Base-by-base conservation (phyloP, 2,329 filamentous ascomycete genomes). In the Incumbomyces lentus region DNA sequence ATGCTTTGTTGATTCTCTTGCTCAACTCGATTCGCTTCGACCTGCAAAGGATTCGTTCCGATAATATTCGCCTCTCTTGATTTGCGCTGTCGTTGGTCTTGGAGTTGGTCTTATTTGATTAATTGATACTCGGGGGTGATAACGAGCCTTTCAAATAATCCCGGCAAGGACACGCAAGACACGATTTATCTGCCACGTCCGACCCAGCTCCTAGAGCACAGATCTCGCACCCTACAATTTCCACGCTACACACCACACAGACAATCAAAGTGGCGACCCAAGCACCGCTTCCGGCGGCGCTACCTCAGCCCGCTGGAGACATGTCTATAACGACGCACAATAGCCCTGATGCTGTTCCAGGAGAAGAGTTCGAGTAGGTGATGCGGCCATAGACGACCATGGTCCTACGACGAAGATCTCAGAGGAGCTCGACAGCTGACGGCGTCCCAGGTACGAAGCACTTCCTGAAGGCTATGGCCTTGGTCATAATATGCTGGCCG, bases 391-490 rank as follows among this genome's bases (percentile, higher is more conserved):
- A n/a, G 16, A 19, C 18, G 7, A 26, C 8, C 16, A 19, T 18
- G 26, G 3, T 19, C 8, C 5, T 26, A 4, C 8, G 22, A 8
- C 22, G 5, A 26, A 26, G 5, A 26, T 8, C 8, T 8, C 22
- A 30, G 22, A 49, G 17, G 38, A 36, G 45, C 33, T 30, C 6
- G 38, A 31, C 22, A 39, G 44, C 42, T 57, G 45, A 53, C 44
- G 18, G 11, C 37, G 53, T 35, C 2, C 12, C 62, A 82, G 79
- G 70, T 96, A 96, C 77, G 90, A 96, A 76, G 82, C 83, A 55
- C 79, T 98, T 48, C 89, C 90, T 54, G 85, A 89, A 55, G 94
- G 95, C 69, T 95, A 95, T 73, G 92, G 88, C 59, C 76, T 96
- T 62, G 71, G 84, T 55, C 87, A 92, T 64, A 98, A 96, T 68